A percentile compares a stretch with the other conserved stretches of the same genome.
phyloP scores from a whole-genome alignment of 2,329 filamentous ascomycete genomes.

The Pseudogymnoascus sp. region DNA sequence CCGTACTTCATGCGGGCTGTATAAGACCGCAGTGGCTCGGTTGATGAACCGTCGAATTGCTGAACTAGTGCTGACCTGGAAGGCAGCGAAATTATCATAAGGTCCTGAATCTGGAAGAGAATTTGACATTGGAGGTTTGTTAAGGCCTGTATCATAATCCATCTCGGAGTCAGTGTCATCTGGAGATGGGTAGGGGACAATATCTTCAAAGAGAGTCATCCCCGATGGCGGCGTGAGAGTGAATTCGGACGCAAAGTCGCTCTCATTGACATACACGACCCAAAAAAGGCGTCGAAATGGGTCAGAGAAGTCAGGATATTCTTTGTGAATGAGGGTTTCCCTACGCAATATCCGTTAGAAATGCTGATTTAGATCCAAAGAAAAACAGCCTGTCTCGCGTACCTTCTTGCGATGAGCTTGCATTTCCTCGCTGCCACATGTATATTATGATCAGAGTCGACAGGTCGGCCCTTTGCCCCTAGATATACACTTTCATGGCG shows the following conservation, averaged over 20 bases:
- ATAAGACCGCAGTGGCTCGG: constrained; percentile 25
- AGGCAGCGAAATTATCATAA: constrained; percentile 23
- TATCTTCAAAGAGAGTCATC: constrained; percentile 25
- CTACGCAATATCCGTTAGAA: not conserved
- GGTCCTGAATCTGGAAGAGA: not conserved
- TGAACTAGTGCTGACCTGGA: constrained; percentile 27
- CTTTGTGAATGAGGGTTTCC: not conserved
- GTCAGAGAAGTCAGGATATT: constrained; percentile 16
- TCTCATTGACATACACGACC: constrained; percentile 26
- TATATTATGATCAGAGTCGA: constrained; percentile 23
- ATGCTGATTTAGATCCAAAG: not conserved
- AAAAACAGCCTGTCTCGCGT: not conserved
- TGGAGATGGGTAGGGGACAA: constrained; percentile 20
- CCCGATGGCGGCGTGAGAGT: constrained; percentile 24
- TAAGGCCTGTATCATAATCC: not conserved
- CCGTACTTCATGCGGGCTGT: constrained; percentile 22
- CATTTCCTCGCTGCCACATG: constrained; percentile 25
- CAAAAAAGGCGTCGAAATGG: constrained; percentile 24
- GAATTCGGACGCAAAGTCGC: constrained; percentile 26
- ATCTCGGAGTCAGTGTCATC: not conserved
- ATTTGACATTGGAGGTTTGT: constrained; percentile 1
- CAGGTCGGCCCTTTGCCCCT: constrained; percentile 20
- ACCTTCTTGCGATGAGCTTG: constrained; percentile 18
- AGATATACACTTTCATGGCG: constrained; percentile 19
- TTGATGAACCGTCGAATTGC: constrained; percentile 26